A percentile compares a stretch with the other conserved stretches of the same genome.
phyloP scores from a whole-genome alignment of 768 basidiomycete genomes.

The Sporobolomyces roseus region DNA sequence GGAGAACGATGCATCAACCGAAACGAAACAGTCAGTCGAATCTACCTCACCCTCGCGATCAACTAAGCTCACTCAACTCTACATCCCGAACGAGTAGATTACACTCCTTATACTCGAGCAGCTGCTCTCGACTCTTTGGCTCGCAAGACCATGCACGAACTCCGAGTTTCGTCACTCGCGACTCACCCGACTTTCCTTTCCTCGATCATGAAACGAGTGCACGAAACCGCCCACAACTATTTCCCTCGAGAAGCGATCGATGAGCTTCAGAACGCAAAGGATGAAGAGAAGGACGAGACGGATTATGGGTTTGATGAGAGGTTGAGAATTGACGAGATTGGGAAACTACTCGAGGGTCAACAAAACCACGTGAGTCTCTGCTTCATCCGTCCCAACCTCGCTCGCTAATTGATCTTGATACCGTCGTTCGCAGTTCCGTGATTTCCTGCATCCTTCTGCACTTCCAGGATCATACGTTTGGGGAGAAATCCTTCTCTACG shows the following conservation, averaged over 20 bases:
- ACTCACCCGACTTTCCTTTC: slow-evolving; percentile 29
- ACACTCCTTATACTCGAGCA: slow-evolving; percentile 35
- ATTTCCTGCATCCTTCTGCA: slow-evolving; percentile 34
- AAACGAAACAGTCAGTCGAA: slow-evolving; percentile 36
- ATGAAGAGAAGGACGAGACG: neutral
- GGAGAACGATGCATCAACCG: slow-evolving; percentile 37
- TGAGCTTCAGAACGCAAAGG: slow-evolving; percentile 5
- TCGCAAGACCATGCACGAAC: slow-evolving; percentile 38
- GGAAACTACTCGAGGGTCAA: slow-evolving; percentile 33
- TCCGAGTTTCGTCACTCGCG: slow-evolving; percentile 35
- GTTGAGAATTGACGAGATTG: slow-evolving; percentile 38
- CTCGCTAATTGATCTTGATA: no score
- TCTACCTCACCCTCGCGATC: neutral
- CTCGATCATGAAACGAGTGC: slow-evolving; percentile 8
- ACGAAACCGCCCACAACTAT: neutral
- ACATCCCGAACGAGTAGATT: slow-evolving; percentile 34
- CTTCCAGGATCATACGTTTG: slow-evolving; percentile 34
- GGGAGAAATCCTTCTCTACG: slow-evolving; percentile 40
- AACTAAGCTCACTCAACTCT: slow-evolving; percentile 1
- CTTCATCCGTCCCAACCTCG: neutral
- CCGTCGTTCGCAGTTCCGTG: slow-evolving; percentile 22
- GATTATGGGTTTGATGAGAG: slow-evolving; percentile 42
- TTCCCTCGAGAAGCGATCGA: slow-evolving; percentile 29
- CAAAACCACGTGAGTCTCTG: slow-evolving; percentile 27
- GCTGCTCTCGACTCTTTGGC: slow-evolving; percentile 35